Percentiles rank a stretch among this genome's conserved stretches.
Conservation (phyloP, 2,329 filamentous ascomycete genomes). For the Podosphaera leucotricha region DNA sequence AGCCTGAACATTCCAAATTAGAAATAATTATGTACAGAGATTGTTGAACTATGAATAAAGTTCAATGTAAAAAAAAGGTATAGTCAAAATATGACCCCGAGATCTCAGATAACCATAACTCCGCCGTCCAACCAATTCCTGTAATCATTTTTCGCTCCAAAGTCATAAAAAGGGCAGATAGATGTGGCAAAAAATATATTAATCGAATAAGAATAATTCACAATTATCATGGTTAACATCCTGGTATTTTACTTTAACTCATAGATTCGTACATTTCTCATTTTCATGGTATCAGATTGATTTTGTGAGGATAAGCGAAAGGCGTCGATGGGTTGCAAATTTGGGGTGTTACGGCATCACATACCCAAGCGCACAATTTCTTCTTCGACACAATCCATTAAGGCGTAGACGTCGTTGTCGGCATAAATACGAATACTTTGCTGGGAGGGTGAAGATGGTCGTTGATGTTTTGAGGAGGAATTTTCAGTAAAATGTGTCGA, state of each 20-base stretch:
- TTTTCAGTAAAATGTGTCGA: neutral
- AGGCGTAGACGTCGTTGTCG: slow-evolving; percentile 39
- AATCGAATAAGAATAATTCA: neutral
- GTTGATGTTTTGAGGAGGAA: neutral
- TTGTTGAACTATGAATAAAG: too few relatives aligned
- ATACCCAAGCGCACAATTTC: slow-evolving; percentile 25
- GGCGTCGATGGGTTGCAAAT: neutral
- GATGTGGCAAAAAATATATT: too few relatives aligned
- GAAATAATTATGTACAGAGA: too few relatives aligned
- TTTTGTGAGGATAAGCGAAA: neutral
- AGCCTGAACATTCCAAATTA: too few relatives aligned
- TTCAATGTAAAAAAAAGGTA: too few relatives aligned
- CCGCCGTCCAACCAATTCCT: too few relatives aligned
- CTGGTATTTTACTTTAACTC: neutral
- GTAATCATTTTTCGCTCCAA: too few relatives aligned
- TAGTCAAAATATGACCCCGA: too few relatives aligned
- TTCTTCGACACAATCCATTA: slow-evolving; percentile 42
- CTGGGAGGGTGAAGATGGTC: neutral
- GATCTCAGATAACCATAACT: too few relatives aligned
- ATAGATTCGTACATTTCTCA: neutral
- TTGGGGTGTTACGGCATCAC: neutral
- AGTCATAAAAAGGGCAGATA: too few relatives aligned
- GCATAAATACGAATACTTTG: slow-evolving; percentile 48
- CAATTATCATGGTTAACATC: neutral
- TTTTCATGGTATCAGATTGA: neutral